Evolutionary conservation across 192 early-diverging fungal species (phyloP).

Genomic region (Coemansia sp.): DNA sequence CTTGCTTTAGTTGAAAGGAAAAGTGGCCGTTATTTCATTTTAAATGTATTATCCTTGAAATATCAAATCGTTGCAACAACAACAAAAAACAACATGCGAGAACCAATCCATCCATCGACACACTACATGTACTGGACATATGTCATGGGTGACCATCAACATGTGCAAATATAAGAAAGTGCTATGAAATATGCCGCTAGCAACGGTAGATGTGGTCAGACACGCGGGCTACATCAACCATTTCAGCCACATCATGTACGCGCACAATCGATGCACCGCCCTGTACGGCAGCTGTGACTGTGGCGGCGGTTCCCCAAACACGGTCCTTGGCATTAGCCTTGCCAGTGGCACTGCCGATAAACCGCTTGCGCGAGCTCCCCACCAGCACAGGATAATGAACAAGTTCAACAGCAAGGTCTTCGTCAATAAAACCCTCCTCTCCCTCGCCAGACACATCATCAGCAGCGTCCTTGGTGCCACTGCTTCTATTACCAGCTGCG

Average conservation of each 20-base stretch:
- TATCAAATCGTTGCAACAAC: too few relatives aligned
- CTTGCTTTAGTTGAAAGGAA: too few relatives aligned
- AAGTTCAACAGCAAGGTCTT: slow-evolving; percentile 43
- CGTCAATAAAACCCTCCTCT: slow-evolving; percentile 43
- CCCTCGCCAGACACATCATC: too few relatives aligned
- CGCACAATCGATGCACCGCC: slow-evolving; percentile 80
- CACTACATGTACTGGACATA: too few relatives aligned
- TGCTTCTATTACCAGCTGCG: not conserved
- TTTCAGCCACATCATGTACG: slow-evolving; percentile 95
- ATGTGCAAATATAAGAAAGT: too few relatives aligned
- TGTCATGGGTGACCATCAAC: too few relatives aligned
- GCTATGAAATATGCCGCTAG: too few relatives aligned
- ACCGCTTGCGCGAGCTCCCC: slow-evolving; percentile 87
- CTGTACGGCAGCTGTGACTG: slow-evolving; percentile 74
- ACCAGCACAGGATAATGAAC: slow-evolving; percentile 76
- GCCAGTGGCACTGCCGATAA: slow-evolving; percentile 76
- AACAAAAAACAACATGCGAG: too few relatives aligned
- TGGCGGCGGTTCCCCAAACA: slow-evolving; percentile 86
- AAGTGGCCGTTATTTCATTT: too few relatives aligned
- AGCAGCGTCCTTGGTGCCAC: not conserved
- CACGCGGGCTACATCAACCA: slow-evolving; percentile 82
- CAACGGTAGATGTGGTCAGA: slow-evolving; percentile 66
- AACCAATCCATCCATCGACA: too few relatives aligned
- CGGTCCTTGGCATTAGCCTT: slow-evolving; percentile 67
- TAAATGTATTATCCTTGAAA: too few relatives aligned